Conservation (phyloP, 805 yeast species). For the Tetrapisispora phaffii region DNA sequence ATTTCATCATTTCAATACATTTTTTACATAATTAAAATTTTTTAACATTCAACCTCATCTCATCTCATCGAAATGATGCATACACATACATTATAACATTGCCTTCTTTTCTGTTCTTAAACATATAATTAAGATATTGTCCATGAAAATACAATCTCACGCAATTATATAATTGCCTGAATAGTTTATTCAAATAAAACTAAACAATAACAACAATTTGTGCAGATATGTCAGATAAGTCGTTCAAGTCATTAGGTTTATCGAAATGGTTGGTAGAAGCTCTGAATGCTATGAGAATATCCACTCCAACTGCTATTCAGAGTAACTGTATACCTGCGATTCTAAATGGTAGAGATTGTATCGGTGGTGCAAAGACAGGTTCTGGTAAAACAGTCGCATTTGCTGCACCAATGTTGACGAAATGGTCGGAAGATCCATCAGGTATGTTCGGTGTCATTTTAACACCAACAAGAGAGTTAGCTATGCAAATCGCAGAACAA, state of each 20-base stretch:
- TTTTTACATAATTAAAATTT: background rate
- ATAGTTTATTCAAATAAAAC: too few relatives aligned
- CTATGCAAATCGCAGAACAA: constrained; percentile 94
- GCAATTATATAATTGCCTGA: too few relatives aligned
- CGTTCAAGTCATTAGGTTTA: constrained; percentile 43
- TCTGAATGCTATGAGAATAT: constrained; percentile 68
- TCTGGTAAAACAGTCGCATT: constrained; percentile 96
- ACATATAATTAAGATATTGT: too few relatives aligned
- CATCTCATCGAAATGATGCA: too few relatives aligned
- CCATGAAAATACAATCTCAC: too few relatives aligned
- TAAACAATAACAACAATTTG: too few relatives aligned
- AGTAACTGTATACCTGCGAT: constrained; percentile 81
- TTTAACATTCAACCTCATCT: constrained; percentile 1
- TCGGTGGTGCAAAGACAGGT: constrained; percentile 98
- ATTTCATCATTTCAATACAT: too few relatives aligned
- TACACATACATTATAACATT: too few relatives aligned
- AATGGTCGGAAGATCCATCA: constrained; percentile 91
- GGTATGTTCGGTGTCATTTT: constrained; percentile 84
- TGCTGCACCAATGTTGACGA: constrained; percentile 91
- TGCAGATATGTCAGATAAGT: background rate
- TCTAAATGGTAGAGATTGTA: constrained; percentile 70
- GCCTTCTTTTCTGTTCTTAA: background rate
- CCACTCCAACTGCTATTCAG: constrained; percentile 80
- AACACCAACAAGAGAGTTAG: constrained; percentile 91
- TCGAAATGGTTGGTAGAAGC: constrained; percentile 83